Percentiles rank a stretch among this genome's conserved stretches.
These are phyloP conservation scores for Purpureocillium takamizusanense DNA, from an alignment of 2,329 filamentous ascomycete genomes.

Conservation along the genomic window DNA sequence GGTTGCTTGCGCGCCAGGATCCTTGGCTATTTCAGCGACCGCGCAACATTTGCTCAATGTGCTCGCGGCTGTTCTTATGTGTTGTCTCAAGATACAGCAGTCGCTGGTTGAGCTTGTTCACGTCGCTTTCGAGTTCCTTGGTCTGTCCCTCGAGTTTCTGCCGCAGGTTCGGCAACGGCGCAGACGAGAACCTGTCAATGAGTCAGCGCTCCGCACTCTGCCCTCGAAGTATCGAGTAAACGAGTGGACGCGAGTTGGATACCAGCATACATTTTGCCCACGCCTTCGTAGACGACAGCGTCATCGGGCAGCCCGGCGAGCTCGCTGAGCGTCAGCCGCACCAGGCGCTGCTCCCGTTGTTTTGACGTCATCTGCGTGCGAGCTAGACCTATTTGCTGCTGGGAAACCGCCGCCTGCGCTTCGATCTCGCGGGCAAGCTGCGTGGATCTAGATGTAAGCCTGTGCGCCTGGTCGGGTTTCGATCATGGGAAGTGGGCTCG, in stretches of 20 bases:
- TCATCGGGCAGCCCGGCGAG: slow-evolving; percentile 64
- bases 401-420: slow-evolving; percentile 74
- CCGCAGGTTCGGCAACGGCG: slow-evolving; percentile 64
- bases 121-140: slow-evolving; percentile 65
- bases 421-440: slow-evolving; percentile 92
- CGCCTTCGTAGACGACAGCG: slow-evolving; percentile 84
- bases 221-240: background rate
- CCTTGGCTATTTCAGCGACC: slow-evolving; percentile 32
- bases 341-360: slow-evolving; percentile 79
- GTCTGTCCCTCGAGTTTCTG: slow-evolving; percentile 68
- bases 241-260: background rate
- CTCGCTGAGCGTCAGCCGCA: slow-evolving; percentile 80
- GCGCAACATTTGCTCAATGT: slow-evolving; percentile 79
- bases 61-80: slow-evolving; percentile 84
- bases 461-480: no score
- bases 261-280: slow-evolving; percentile 98
- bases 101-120: slow-evolving; percentile 77
- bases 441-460: background rate
- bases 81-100: slow-evolving; percentile 91
- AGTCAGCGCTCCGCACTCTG: slow-evolving; percentile 1
- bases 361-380: slow-evolving; percentile 77
- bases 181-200: slow-evolving; percentile 69
- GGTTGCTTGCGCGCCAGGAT: no score
- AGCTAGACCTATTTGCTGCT: slow-evolving; percentile 85
- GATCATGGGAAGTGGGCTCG: no score